Conservation (phyloP, 345 rosid species). For the Tarenaya hassleriana region DNA sequence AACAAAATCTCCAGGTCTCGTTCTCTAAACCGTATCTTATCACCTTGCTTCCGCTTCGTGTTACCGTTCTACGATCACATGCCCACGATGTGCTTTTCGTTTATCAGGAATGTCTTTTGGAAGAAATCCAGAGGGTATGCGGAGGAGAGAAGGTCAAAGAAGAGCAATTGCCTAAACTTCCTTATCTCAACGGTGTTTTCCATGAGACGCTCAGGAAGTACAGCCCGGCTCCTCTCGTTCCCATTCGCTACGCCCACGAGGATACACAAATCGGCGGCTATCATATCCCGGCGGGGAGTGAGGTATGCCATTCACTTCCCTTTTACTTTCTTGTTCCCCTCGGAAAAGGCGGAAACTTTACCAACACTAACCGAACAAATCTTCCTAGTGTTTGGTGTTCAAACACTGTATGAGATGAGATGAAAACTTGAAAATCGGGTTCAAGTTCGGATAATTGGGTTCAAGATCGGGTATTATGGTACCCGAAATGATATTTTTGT, state of each 20-base stretch:
- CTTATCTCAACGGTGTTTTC: conserved; percentile 57
- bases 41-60: too few relatives aligned
- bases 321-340: neutral
- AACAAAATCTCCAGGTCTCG: conserved; percentile 48
- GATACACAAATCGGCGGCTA: conserved; percentile 76
- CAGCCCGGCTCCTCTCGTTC: conserved; percentile 67
- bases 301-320: conserved; percentile 38
- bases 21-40: neutral
- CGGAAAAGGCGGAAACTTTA: neutral
- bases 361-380: neutral
- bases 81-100: neutral
- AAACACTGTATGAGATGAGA: too few relatives aligned
- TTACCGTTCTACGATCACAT: neutral
- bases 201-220: conserved; percentile 82
- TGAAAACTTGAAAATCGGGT: too few relatives aligned
- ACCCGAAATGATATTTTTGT: too few relatives aligned
- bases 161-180: conserved; percentile 50
- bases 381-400: neutral
- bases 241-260: conserved; percentile 64
- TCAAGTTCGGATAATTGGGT: too few relatives aligned
- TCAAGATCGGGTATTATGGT: too few relatives aligned
- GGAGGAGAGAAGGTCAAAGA: conserved; percentile 52
- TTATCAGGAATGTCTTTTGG: conserved; percentile 41
- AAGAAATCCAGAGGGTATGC: conserved; percentile 45
- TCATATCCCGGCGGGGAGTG: conserved; percentile 61